Evolutionary conservation across 2,329 filamentous ascomycete species (phyloP).

Genomic region (Diaporthe batatas): DNA sequence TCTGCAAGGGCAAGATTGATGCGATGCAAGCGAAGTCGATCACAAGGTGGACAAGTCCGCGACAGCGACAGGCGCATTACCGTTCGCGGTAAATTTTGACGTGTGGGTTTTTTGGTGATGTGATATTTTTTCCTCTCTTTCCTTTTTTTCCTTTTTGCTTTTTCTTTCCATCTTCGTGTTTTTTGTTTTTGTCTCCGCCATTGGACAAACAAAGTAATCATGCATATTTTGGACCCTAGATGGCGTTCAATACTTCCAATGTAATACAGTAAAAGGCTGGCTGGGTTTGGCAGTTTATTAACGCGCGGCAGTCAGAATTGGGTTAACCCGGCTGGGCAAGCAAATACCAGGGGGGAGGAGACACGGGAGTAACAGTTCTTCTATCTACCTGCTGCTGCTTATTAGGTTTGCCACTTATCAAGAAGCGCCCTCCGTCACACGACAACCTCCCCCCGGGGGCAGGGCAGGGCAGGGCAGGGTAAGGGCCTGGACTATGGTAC

Average conservation of each 20-base stretch:
- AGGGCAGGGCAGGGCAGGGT: background rate
- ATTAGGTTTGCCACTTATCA: slow-evolving; percentile 6
- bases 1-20: slow-evolving; percentile 40
- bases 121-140: too few relatives aligned
- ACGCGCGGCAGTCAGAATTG: slow-evolving; percentile 9
- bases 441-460: background rate
- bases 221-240: slow-evolving; percentile 8
- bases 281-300: slow-evolving; percentile 1
- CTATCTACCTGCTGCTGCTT: background rate
- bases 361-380: background rate
- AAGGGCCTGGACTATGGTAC: background rate
- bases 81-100: background rate
- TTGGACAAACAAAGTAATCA: background rate
- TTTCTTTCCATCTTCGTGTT: background rate
- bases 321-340: background rate
- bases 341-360: background rate
- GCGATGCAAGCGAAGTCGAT: slow-evolving; percentile 36
- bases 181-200: slow-evolving; percentile 1
- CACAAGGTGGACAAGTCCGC: slow-evolving; percentile 20
- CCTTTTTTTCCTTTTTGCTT: background rate
- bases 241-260: slow-evolving; percentile 4
- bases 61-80: background rate
- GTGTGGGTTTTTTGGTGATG: background rate
- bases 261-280: background rate
- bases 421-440: slow-evolving; percentile 14